Base-by-base conservation (phyloP, 495 filamentous ascomycete species). In the Mycothermus thermophilus region DNA sequence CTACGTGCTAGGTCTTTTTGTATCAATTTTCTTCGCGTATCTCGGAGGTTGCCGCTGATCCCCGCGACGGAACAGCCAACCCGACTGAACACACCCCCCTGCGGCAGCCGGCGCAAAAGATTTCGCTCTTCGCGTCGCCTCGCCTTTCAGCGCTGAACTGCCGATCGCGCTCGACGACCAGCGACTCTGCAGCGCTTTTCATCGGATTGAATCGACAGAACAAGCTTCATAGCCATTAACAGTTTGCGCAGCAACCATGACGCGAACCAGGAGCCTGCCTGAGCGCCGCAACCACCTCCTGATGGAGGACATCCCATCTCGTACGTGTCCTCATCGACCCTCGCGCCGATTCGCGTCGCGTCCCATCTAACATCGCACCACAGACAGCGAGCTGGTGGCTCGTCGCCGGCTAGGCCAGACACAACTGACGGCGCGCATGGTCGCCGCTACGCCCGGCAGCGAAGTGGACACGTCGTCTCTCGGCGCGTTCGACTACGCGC, bases 401-500 rank as follows among this genome's bases (percentile, higher is more conserved):
- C 78, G 83, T 51, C 81, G 90, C 48, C 79, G 86, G 33, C 68
- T 96, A 17, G 92, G 90, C 25, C 85, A 93, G 62, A 96, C 90
- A 5, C 76, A 92, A 54, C 68, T 96, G 36, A 71, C 76, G 11
- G 79, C 83, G n/a, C 88, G 83, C 59, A 66, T 67, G 60, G 69
- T 50, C 67, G 72, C 45, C 59, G 79, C 53, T 55, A 76, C 38
- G 67, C 75, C 51, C 65, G 72, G 27, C 63, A 75, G 34, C 72
- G 79, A 71, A 64, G 67, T 41, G 74, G 79, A 70, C 67, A 75
- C 49, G 73, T 74, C 43, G 69, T 75, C 62, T 57, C 72, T 88
- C 32, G 83, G 83, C 22, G 71, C 74, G 17, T 95, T 97, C 52
- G 87, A 94, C 58, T 97, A 96, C 58, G 90, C 86, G 46, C 90